phyloP scores from a whole-genome alignment of 768 basidiomycete genomes.

The Mycena galericulata region DNA sequence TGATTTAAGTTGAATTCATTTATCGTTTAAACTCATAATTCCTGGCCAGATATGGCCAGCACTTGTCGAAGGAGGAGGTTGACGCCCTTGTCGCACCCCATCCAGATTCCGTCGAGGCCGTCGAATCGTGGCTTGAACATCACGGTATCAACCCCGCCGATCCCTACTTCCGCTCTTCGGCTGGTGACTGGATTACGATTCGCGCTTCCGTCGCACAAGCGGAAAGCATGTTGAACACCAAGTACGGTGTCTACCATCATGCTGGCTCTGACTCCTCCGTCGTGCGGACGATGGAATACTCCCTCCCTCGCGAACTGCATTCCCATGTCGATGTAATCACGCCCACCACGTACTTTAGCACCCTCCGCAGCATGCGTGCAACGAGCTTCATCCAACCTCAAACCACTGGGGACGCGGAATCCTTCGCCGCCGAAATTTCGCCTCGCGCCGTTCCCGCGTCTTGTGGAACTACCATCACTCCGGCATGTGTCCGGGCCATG shows the following conservation, averaged over 20 bases:
- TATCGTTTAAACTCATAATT: background rate
- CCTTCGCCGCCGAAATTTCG: slow-evolving; percentile 38
- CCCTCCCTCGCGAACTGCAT: slow-evolving; percentile 67
- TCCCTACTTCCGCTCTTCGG: slow-evolving; percentile 62
- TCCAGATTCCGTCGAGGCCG: slow-evolving; percentile 61
- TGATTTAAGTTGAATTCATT: background rate
- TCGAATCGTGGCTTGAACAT: slow-evolving; percentile 70
- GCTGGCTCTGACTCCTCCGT: slow-evolving; percentile 46
- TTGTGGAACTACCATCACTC: slow-evolving; percentile 64
- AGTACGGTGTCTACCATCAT: slow-evolving; percentile 39
- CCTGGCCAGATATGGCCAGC: slow-evolving; percentile 62
- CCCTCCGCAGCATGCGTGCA: slow-evolving; percentile 59
- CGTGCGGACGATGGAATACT: slow-evolving; percentile 74
- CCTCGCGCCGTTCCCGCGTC: slow-evolving; percentile 51
- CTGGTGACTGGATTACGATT: slow-evolving; percentile 75
- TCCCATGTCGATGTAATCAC: slow-evolving; percentile 74
- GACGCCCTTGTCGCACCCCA: slow-evolving; percentile 73
- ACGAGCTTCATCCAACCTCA: slow-evolving; percentile 69
- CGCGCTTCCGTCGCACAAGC: slow-evolving; percentile 67
- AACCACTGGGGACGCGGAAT: slow-evolving; percentile 50
- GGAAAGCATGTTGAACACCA: slow-evolving; percentile 76
- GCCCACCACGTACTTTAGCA: slow-evolving; percentile 78
- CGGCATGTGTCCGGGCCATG: slow-evolving; percentile 66
- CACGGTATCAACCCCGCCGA: slow-evolving; percentile 64
- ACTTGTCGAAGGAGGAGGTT: slow-evolving; percentile 75